Evolutionary conservation across 805 yeast genomes (phyloP).

Genomic region (Yamadazyma insecticola): DNA sequence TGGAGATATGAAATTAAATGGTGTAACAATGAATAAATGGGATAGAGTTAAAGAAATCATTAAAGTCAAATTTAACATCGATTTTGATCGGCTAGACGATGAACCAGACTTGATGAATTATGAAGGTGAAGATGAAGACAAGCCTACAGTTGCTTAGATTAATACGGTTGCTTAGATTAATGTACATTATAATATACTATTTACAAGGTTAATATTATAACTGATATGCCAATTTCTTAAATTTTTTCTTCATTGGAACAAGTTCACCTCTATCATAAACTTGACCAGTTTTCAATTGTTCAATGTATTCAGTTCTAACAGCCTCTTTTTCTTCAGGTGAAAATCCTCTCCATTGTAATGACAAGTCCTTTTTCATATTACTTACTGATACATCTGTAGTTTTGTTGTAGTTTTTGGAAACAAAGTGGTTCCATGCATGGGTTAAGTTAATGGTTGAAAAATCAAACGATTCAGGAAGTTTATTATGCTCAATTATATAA

Average conservation of each 20-base stretch:
- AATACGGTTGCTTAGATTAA: neutral
- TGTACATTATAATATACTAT: neutral
- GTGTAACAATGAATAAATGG: constrained; percentile 17
- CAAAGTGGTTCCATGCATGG: constrained; percentile 34
- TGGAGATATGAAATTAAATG: constrained; percentile 16
- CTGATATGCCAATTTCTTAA: neutral
- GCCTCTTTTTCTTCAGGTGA: constrained; percentile 22
- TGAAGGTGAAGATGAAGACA: constrained; percentile 24
- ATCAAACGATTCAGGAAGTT: constrained; percentile 10
- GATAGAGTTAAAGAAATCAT: constrained; percentile 5
- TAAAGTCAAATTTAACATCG: constrained; percentile 9
- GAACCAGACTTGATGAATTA: constrained; percentile 16
- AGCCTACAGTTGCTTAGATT: constrained; percentile 18
- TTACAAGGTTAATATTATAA: neutral
- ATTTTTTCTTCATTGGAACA: constrained; percentile 5
- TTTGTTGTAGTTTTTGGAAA: constrained; percentile 4
- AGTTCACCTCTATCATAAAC: constrained; percentile 9
- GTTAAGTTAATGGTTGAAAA: constrained; percentile 15
- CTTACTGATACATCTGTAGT: constrained; percentile 1
- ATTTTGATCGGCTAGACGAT: constrained; percentile 11
- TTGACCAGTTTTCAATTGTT: constrained; percentile 14
- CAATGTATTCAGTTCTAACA: constrained; percentile 23
- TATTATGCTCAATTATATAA: constrained; percentile 8
- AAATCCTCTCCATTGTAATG: constrained; percentile 22
- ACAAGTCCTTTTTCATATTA: constrained; percentile 7